Base-by-base conservation (phyloP, 108 stramenopile species). In the Fragilariopsis cylindrus region DNA sequence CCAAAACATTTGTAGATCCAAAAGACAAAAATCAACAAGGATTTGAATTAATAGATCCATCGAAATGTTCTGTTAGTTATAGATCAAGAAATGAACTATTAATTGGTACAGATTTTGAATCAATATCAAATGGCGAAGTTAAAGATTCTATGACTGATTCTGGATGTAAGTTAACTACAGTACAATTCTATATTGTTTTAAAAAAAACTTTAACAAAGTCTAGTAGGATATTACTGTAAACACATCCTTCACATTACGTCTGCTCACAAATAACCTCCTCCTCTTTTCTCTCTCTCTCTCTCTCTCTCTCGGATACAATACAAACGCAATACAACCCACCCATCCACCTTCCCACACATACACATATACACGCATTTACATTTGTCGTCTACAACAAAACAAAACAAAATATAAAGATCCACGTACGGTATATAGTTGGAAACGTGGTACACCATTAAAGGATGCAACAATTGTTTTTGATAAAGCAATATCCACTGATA, bases 361-460 rank as follows among this genome's bases (percentile, higher is more conserved):
- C 47, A 58, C 5, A 62, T 79, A 40, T 77, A 81, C 67, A 58
- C 68, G 79, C 49, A 78, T 76, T 88, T 43, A 12, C 74, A 78
- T 13, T 85, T 82, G 69, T 70, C 81, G 45, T 68, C 91, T 64
- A 30, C 30, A 30, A 30, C 30, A 30, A 30, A 30, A 96, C 96
- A 2, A 80, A 79, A 96, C 96, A 2, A 80, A 79, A 40, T 79
- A 84, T 18, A 93, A 93, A 8, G 93, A 93, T 76, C 90, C 96
- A 5, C 73, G 93, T 12, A 82, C 83, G n/a, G 81, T 93, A 16
- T 62, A 82, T 47, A 84, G 84, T 60, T 96, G 96, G 96, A 75
- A 60, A n/a, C 86, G 96, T 48, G 96, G 96, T 39, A 93, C 91
- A 8, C 75, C 82, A 57, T 55, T 91, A 18, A 83, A 81, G 53